Conservation (phyloP, 2,329 filamentous ascomycete species). For the Fusarium setosum region DNA sequence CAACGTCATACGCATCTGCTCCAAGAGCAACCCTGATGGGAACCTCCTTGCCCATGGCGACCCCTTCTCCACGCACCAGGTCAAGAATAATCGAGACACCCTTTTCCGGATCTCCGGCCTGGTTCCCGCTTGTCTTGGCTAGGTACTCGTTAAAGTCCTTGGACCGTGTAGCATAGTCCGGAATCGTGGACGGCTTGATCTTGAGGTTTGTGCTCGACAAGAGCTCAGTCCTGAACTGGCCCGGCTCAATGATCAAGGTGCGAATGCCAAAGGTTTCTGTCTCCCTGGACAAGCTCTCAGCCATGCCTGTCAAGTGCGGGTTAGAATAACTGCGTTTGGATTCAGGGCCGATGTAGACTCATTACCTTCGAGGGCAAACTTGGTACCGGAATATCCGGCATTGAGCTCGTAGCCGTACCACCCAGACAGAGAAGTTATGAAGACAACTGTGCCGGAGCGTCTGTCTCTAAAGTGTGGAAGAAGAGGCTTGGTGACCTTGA, state of each 20-base stretch:
- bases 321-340: neutral
- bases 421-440: constrained; percentile 13
- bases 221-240: constrained; percentile 10
- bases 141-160: neutral
- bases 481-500: constrained; percentile 8
- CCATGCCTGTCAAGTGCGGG: neutral
- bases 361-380: constrained; percentile 22
- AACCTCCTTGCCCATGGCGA: neutral
- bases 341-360: neutral
- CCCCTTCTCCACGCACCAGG: constrained; percentile 8
- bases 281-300: constrained; percentile 15
- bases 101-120: constrained; percentile 3
- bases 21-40: constrained; percentile 45
- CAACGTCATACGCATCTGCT: constrained; percentile 41
- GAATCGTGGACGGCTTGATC: neutral
- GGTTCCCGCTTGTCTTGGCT: neutral
- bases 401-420: constrained; percentile 8
- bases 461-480: constrained; percentile 6
- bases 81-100: constrained; percentile 10
- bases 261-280: constrained; percentile 6
- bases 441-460: constrained; percentile 5
- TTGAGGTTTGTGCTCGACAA: constrained; percentile 1
- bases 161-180: constrained; percentile 3
- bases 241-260: constrained; percentile 10
- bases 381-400: constrained; percentile 9